Evolutionary conservation across 2,329 filamentous ascomycete species (phyloP).

Genomic region (Plectosphaerella cucumerina): DNA sequence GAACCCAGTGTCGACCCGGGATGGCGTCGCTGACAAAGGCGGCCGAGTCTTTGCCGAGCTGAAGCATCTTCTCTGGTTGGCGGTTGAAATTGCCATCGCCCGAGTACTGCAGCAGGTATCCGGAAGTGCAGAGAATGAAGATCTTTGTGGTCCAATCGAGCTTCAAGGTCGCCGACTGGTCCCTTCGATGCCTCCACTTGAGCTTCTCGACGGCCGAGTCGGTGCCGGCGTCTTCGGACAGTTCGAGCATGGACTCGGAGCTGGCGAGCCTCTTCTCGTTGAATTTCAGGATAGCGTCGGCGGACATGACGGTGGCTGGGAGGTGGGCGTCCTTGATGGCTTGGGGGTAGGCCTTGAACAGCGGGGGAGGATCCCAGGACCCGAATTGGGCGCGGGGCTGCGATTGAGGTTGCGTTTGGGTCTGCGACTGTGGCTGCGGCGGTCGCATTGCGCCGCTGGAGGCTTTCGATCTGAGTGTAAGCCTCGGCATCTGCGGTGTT

Average conservation of each 20-base stretch:
- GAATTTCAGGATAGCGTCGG: constrained; percentile 64
- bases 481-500: not conserved
- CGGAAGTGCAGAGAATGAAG: constrained; percentile 66
- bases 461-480: not conserved
- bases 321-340: constrained; percentile 71
- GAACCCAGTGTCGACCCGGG: constrained; percentile 74
- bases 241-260: constrained; percentile 22
- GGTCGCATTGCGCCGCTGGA: constrained; percentile 5
- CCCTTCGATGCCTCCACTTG: constrained; percentile 13
- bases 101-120: constrained; percentile 71
- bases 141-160: constrained; percentile 69
- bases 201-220: constrained; percentile 6
- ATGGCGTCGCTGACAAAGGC: constrained; percentile 79
- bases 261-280: constrained; percentile 47
- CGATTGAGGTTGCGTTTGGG: not conserved
- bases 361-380: constrained; percentile 65
- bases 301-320: constrained; percentile 60
- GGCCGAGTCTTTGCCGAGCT: constrained; percentile 69
- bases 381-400: constrained; percentile 26
- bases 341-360: constrained; percentile 86
- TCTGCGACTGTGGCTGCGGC: constrained; percentile 5
- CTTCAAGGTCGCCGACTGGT: constrained; percentile 27
- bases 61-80: constrained; percentile 68
- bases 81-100: constrained; percentile 67
- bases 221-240: constrained; percentile 15